Percentiles rank a stretch among this genome's conserved stretches.
These are phyloP conservation scores for Spathaspora girioi DNA, from an alignment of 805 yeast species.

Conservation along the genomic window DNA sequence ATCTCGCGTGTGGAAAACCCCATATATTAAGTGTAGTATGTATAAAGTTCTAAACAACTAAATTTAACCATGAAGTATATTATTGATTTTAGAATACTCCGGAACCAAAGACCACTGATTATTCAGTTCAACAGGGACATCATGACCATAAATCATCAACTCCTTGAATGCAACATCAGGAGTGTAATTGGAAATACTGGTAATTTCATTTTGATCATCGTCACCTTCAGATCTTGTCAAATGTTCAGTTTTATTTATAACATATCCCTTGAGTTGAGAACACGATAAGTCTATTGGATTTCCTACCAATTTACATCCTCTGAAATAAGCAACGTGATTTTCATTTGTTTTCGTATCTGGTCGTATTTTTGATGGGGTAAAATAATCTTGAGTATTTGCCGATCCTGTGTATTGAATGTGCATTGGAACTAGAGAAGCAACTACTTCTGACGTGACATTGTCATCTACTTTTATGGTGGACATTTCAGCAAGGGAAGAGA, in stretches of 20 bases:
- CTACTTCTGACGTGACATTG: constrained; percentile 7
- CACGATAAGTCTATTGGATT: constrained; percentile 11
- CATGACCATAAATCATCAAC: constrained; percentile 30
- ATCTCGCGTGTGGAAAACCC: no score
- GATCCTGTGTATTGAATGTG: constrained; percentile 26
- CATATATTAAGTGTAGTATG: neutral
- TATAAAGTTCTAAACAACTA: neutral
- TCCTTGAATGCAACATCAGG: constrained; percentile 21
- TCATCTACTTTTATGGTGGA: constrained; percentile 4
- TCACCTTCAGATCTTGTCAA: constrained; percentile 12
- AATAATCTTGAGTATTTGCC: constrained; percentile 29
- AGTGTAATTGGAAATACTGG: constrained; percentile 17
- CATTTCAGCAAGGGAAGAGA: neutral
- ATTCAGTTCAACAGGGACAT: constrained; percentile 14
- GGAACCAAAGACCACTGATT: constrained; percentile 23
- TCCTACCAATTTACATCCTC: constrained; percentile 34
- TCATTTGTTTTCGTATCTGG: constrained; percentile 10
- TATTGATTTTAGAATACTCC: constrained; percentile 27
- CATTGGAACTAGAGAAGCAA: constrained; percentile 24
- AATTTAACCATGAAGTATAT: constrained; percentile 18
- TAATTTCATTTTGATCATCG: constrained; percentile 13
- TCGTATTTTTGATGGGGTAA: constrained; percentile 24
- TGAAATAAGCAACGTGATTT: constrained; percentile 23
- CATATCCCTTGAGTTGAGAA: constrained; percentile 19
- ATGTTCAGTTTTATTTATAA: constrained; percentile 22